Conservation (phyloP, 2,329 filamentous ascomycete species). For the Podosphaera xanthii region DNA sequence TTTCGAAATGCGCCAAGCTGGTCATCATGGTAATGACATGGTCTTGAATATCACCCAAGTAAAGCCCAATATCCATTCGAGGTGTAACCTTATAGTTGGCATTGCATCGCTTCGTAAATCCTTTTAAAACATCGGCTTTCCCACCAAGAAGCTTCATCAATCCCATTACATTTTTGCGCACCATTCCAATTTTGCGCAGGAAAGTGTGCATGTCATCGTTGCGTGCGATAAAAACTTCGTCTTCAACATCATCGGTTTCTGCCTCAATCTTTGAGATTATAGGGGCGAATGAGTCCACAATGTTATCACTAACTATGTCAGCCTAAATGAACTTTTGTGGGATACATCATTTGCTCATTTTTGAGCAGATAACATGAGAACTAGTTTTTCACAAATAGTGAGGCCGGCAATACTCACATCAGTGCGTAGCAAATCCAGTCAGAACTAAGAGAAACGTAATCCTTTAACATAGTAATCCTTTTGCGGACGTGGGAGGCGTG, state of each 20-base stretch:
- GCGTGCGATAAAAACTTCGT: conserved; percentile 80
- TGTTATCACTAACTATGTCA: conserved; percentile 47
- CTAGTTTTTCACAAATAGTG: not conserved
- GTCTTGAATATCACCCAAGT: conserved; percentile 93
- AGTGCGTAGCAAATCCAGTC: conserved; percentile 99
- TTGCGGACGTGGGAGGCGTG: conserved; percentile 78
- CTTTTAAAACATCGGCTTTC: conserved; percentile 94
- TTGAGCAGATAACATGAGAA: too few relatives aligned
- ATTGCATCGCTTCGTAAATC: conserved; percentile 96
- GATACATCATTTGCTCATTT: not conserved
- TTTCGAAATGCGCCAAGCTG: conserved; percentile 86
- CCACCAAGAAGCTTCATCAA: conserved; percentile 81
- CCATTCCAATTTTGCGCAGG: conserved; percentile 66
- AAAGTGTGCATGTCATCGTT: conserved; percentile 77
- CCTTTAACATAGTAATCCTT: conserved; percentile 77
- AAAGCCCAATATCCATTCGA: conserved; percentile 87
- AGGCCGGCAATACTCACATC: conserved; percentile 37
- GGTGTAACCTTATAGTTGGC: conserved; percentile 91
- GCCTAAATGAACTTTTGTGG: conserved; percentile 2
- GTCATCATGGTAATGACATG: conserved; percentile 99
- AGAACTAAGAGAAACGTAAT: conserved; percentile 82
- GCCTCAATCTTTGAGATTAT: conserved; percentile 69
- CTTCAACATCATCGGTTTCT: conserved; percentile 82
- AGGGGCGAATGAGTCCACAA: conserved; percentile 86
- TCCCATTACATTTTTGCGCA: conserved; percentile 85